Evolutionary conservation across 257 asterid genomes (phyloP).

Genomic region (Nicotiana otophora): DNA sequence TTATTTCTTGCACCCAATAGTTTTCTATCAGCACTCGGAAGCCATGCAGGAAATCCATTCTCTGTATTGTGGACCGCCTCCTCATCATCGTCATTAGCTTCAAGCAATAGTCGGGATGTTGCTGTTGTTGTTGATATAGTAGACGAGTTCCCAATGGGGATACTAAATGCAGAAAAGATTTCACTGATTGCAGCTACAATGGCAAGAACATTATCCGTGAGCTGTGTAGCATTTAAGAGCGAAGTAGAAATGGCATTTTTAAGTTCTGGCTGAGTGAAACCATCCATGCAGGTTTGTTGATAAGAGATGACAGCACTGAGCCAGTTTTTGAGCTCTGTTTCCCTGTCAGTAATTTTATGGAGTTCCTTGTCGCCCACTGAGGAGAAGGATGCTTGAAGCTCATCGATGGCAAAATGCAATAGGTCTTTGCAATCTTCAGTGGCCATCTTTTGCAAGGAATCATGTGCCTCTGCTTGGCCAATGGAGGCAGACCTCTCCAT

Average conservation of each 20-base stretch:
- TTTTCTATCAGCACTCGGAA: conserved; percentile 28
- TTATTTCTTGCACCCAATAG: conserved; percentile 18
- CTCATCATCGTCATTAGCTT: neutral
- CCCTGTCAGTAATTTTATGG: conserved; percentile 16
- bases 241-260: conserved; percentile 7
- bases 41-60: conserved; percentile 27
- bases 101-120: neutral
- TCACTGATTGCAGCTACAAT: conserved; percentile 26
- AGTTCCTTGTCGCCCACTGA: conserved; percentile 25
- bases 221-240: conserved; percentile 29
- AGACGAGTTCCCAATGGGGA: conserved; percentile 3
- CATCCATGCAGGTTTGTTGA: conserved; percentile 40
- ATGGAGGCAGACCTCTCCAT: conserved; percentile 11
- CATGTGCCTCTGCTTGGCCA: conserved; percentile 23
- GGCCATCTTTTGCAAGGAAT: conserved; percentile 39
- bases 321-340: conserved; percentile 40
- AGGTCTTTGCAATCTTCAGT: conserved; percentile 39
- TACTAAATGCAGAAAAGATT: conserved; percentile 22
- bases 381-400: conserved; percentile 39
- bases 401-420: conserved; percentile 28
- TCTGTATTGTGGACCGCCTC: neutral
- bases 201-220: conserved; percentile 37
- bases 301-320: conserved; percentile 41
- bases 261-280: conserved; percentile 24
- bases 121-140: neutral